Evolutionary conservation across 2,329 filamentous ascomycete genomes (phyloP), one percentile per base, ranked within the genome.

Genomic region (Aquanectria penicillioides): DNA sequence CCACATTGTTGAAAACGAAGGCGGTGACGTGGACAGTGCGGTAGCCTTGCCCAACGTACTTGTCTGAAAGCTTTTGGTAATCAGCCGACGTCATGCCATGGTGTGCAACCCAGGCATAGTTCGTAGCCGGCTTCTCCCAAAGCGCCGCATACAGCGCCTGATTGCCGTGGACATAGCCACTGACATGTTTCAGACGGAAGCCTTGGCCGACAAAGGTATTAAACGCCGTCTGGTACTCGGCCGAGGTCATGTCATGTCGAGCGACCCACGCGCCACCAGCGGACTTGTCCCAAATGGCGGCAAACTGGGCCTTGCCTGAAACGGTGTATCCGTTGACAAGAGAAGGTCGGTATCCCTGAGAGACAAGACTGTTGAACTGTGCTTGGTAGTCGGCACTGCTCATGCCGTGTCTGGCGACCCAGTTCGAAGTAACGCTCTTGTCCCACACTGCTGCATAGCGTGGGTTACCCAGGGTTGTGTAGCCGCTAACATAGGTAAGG

Each of bases 261-360:
- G 50, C 40, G 20, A 46, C 17, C 50, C 29, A 46, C 5, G 15
- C 31, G 17, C 18, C 2, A 33, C 31, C 43, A 6, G 50, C 4
- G 25, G 50, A 54, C 6, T 54, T 54, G 40, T 54, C 50, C 50
- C 50, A 54, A 17, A 54, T 46, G 11, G 31, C 50, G 9, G 23
- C 50, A 31, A 34, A 54, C 17, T 17, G 50, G 17, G 40, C n/a
- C 10, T n/a, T 20, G 37, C 50, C 50, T 3, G 22, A 3, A 7
- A 54, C 23, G 2, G 50, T 22, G 40, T 54, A 54, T 38, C 41
- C 50, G 20, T 54, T 37, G 12, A 54, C 50, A 2, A 54, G 31
- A n/a, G 34, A 34, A 5, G 29, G 40, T 4, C 50, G 40, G 50
- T 26, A 54, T n/a, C 38, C 38, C 40, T 46, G 20, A 13, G 13